Evolutionary conservation across 768 basidiomycete species (phyloP), one percentile per base, ranked within the genome.

Genomic region (Rhodosporidiobolus sp.): DNA sequence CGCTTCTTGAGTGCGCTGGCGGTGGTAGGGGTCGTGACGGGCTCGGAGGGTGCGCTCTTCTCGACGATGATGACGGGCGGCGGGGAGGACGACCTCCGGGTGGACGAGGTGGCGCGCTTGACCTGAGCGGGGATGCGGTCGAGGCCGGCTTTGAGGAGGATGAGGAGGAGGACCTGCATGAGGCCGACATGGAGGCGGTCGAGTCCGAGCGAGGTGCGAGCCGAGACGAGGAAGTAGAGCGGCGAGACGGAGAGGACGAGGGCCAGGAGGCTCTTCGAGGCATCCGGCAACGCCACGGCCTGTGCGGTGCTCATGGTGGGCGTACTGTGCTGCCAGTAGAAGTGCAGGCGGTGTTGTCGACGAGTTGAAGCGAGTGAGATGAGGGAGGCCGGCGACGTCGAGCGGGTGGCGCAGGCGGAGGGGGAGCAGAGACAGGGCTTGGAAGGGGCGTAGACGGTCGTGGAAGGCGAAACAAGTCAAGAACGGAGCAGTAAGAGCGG

Each of bases 131-230:
- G 67, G 7, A 64, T 1, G 7, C 57, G 16, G 32, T 68, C 66
- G 63, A 75, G 57, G 1, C 53, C 53, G 1, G 66, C 52, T 6
- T 54, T 48, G n/a, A 72, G 50, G 56, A 77, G 57, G 46, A 76
- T 52, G 4, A 76, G 63, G 1, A 77, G 48, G 20, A 77, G 34
- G 26, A 77, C 64, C 55, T 77, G 76, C 22, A 74, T n/a, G 8
- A 77, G 43, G 8, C 69, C 73, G 20, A 77, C 46, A 52, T 77
- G 76, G n/a, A 77, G 64, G 10, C 45, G 52, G 46, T 77, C 76
- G 34, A 77, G 68, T 12, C 74, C 74, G 6, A 70, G 58, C 67
- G 52, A 19, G 70, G 68, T 35, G 11, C 65, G 54, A 5, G 48
- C 34, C 2, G 45, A 32, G 14, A 69, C 22, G 34, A 73, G 64